Base-by-base conservation (phyloP, 208 protist species). In the Acanthamoeba sp. region DNA sequence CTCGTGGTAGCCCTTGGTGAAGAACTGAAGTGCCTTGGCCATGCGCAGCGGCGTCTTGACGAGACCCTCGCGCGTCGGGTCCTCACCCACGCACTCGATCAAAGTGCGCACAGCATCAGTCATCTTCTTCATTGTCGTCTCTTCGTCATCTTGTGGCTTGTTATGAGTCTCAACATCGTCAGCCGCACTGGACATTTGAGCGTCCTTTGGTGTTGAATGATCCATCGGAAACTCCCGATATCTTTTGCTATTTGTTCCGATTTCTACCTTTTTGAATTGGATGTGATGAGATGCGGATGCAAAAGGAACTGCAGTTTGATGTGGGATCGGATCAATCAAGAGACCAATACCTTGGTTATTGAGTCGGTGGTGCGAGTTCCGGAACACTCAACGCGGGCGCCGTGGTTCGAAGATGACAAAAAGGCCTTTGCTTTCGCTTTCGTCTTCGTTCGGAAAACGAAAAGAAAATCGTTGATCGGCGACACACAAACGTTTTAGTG, bases 1-100 rank as follows among this genome's bases (percentile, higher is more conserved):
- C 69, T 96, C 38, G 40, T 94, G 50, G 92, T 98, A 98, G 66
- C 98, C 98, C 18, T 96, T 94, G 42, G 98, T 98, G 87, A 98
- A 98, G 73, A 97, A 98, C n/a, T 97, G 82, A 16, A 98, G 69
- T 6, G 98, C 98, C 82, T 98, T 98, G 29, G 97, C 96, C 89
- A 96, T 94, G 62, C 98, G 95, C 34, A 88, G 20, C 45, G 98
- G 98, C 45, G 97, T 98, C 38, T 98, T 95, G 32, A 94, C 45
- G 16, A 98, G 89, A 29, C 98, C 98, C 59, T 97, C 96, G 38
- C 97, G 96, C 0, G 59, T 40, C 1, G 95, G 95, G 64, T 98
- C 95, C 90, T 98, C 97, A 42, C 97, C 97, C 16, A 98, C 62
- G 62, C 78, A 71, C 32, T 93, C 84, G 22, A 98, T 73, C n/a